Conservation (phyloP, 2,329 filamentous ascomycete species). For the Ophiostoma sp. region DNA sequence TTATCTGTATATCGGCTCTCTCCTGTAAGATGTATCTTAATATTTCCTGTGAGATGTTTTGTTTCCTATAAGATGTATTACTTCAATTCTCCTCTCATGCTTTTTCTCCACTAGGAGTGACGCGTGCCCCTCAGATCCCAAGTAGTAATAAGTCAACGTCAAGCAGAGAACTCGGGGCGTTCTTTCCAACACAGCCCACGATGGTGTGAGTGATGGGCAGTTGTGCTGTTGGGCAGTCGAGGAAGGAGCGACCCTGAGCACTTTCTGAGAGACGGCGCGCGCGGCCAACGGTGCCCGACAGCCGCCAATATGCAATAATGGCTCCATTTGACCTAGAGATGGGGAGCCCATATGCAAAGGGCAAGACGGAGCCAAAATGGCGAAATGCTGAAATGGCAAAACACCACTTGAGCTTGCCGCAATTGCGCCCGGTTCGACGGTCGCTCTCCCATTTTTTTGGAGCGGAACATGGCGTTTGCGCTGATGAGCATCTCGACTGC, state of each 20-base stretch:
- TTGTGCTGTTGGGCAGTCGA: neutral
- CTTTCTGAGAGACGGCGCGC: neutral
- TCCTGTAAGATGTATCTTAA: too few species aligned
- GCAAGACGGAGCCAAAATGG: neutral
- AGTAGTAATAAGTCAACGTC: too few species aligned
- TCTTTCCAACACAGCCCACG: neutral
- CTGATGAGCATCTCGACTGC: neutral
- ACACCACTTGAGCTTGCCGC: constrained; percentile 14
- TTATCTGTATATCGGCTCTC: too few species aligned
- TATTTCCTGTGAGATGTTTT: too few species aligned
- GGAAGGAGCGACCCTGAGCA: neutral
- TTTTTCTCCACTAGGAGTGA: too few species aligned
- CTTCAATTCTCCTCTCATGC: too few species aligned
- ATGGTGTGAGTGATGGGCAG: constrained; percentile 2
- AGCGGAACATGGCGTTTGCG: neutral
- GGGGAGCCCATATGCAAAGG: neutral
- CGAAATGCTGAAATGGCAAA: constrained; percentile 18
- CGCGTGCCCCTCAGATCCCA: too few species aligned
- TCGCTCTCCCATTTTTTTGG: neutral
- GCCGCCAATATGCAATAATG: neutral
- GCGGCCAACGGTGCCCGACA: constrained; percentile 8
- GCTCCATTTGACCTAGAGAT: neutral
- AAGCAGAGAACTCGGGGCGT: neutral
- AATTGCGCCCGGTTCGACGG: constrained; percentile 4
- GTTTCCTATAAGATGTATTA: too few species aligned